A percentile compares a stretch with the other conserved stretches of the same genome.
Conservation (phyloP, 306 rosid genomes). For the Biancaea sappan region DNA sequence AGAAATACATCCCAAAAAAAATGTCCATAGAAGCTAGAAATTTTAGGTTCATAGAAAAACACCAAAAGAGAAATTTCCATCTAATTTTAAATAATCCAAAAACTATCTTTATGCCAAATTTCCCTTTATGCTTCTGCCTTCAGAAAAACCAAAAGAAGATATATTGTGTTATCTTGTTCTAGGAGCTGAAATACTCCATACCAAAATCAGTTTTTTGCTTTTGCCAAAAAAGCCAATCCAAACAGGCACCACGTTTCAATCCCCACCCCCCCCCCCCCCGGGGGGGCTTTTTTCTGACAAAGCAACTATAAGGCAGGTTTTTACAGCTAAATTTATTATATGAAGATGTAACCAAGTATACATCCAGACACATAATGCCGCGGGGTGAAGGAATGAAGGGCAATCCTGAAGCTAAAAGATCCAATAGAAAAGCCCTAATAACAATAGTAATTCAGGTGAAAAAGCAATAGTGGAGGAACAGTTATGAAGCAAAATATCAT, state of each 20-base stretch:
- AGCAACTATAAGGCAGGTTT: no score
- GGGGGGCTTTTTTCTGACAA: no score
- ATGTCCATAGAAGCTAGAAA: background rate
- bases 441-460: no score
- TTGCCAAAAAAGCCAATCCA: no score
- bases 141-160: background rate
- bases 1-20: background rate
- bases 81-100: background rate
- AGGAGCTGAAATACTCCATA: no score
- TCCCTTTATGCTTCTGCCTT: background rate
- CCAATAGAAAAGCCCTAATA: no score
- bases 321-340: background rate
- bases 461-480: background rate
- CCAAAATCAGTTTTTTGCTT: no score
- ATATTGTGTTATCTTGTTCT: no score
- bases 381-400: background rate
- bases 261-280: no score
- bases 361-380: constrained; percentile 16
- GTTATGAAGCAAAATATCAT: background rate
- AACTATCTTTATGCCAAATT: background rate
- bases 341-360: constrained; percentile 12
- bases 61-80: background rate
- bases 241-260: no score
- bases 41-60: background rate
- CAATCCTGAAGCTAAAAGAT: background rate